Conservation (phyloP, 2,329 filamentous ascomycete genomes). For the Xylariaceae sp. region DNA sequence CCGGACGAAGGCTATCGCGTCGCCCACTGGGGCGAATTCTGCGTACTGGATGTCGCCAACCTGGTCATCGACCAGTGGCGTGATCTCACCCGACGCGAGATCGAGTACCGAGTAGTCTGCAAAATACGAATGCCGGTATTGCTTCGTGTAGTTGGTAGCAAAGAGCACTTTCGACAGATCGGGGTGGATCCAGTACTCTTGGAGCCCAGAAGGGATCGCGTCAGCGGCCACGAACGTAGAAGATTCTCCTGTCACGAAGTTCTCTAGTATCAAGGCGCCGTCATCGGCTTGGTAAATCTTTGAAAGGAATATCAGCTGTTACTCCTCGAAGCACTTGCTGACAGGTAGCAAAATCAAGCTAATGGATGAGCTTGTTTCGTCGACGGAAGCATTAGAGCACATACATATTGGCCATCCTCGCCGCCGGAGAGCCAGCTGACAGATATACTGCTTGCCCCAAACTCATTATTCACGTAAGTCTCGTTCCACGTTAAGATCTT, state of each 20-base stretch:
- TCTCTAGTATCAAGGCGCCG: slow-evolving; percentile 54
- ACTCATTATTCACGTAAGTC: slow-evolving; percentile 43
- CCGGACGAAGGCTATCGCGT: slow-evolving; percentile 61
- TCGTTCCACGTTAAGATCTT: slow-evolving; percentile 56
- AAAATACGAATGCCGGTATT: slow-evolving; percentile 64
- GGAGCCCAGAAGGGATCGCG: slow-evolving; percentile 48
- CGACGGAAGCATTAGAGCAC: no score
- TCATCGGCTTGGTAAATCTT: slow-evolving; percentile 43
- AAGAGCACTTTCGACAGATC: slow-evolving; percentile 56
- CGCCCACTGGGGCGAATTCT: slow-evolving; percentile 51
- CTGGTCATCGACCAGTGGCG: slow-evolving; percentile 53
- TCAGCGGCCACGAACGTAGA: slow-evolving; percentile 54
- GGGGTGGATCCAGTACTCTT: slow-evolving; percentile 56
- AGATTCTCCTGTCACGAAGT: slow-evolving; percentile 53
- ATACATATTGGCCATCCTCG: slow-evolving; percentile 53
- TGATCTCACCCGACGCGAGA: slow-evolving; percentile 48
- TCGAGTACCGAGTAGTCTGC: slow-evolving; percentile 62
- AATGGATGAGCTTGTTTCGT: no score
- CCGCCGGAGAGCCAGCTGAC: slow-evolving; percentile 54
- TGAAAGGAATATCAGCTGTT: no score
- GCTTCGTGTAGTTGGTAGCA: slow-evolving; percentile 60
- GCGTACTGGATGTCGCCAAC: slow-evolving; percentile 63
- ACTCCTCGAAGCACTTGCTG: no score
- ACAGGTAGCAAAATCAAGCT: no score
- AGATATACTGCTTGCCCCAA: slow-evolving; percentile 42